These are phyloP conservation scores for Dothiorella sarmentorum DNA, from an alignment of 2,329 filamentous ascomycete species.

Conservation along the genomic window DNA sequence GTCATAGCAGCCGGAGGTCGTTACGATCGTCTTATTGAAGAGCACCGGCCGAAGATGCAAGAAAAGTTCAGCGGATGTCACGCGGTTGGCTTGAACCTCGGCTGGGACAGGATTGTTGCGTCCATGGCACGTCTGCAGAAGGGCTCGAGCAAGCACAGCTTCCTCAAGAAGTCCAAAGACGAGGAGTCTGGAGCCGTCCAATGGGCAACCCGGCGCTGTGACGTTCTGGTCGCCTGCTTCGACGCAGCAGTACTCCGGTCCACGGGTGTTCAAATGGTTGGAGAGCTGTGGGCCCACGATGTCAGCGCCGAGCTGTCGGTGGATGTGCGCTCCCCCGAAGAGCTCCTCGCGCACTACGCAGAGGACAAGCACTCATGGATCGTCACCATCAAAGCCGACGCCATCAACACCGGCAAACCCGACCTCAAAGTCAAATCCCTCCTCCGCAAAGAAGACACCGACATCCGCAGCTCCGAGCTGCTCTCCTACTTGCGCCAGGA, in stretches of 20 bases:
- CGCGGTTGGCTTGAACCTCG: constrained; percentile 88
- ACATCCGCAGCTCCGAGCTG: constrained; percentile 70
- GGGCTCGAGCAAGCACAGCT: constrained; percentile 45
- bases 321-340: constrained; percentile 74
- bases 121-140: constrained; percentile 55
- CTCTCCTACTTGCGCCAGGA: constrained; percentile 78
- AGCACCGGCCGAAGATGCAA: constrained; percentile 69
- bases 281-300: constrained; percentile 75
- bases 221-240: constrained; percentile 86
- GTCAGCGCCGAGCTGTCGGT: constrained; percentile 85
- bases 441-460: constrained; percentile 70
- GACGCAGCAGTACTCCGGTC: constrained; percentile 73
- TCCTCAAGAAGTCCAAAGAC: constrained; percentile 67
- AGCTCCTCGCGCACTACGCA: constrained; percentile 70
- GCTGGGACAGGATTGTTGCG: constrained; percentile 76
- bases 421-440: constrained; percentile 74
- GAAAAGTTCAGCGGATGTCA: constrained; percentile 55
- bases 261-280: constrained; percentile 71
- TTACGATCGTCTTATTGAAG: constrained; percentile 84
- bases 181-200: constrained; percentile 45
- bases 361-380: constrained; percentile 82
- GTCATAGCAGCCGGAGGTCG: constrained; percentile 91
- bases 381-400: constrained; percentile 77
- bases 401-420: constrained; percentile 50
- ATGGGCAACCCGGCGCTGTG: constrained; percentile 59